These are phyloP conservation scores for Fusarium armeniacum DNA, from an alignment of 2,329 filamentous ascomycete genomes.

Conservation along the genomic window DNA sequence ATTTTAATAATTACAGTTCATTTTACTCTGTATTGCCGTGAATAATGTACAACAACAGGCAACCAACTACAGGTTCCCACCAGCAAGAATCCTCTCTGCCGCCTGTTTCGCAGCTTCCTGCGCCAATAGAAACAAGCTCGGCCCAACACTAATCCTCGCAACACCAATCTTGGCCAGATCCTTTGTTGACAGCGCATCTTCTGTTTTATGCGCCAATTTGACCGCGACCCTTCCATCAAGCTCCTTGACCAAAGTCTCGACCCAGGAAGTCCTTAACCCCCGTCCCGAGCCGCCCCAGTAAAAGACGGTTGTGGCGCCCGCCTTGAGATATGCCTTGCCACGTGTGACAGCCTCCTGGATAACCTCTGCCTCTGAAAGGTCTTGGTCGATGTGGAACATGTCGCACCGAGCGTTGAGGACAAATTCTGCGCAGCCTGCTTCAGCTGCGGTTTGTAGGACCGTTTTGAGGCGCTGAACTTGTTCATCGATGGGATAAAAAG, in stretches of 20 bases:
- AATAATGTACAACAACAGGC: background rate
- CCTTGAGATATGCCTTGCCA: slow-evolving; percentile 69
- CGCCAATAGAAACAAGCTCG: slow-evolving; percentile 60
- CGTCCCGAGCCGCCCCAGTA: slow-evolving; percentile 67
- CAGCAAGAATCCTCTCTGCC: slow-evolving; percentile 52
- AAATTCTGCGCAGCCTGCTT: slow-evolving; percentile 67
- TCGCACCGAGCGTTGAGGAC: slow-evolving; percentile 72
- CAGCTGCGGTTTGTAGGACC: slow-evolving; percentile 59
- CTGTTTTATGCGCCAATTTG: slow-evolving; percentile 54
- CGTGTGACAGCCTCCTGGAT: slow-evolving; percentile 66
- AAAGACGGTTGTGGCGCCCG: slow-evolving; percentile 71
- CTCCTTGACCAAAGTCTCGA: slow-evolving; percentile 61
- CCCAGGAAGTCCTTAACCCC: slow-evolving; percentile 62
- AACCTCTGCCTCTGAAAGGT: slow-evolving; percentile 51
- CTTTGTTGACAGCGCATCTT: slow-evolving; percentile 58
- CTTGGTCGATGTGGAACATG: slow-evolving; percentile 57
- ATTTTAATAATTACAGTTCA: background rate
- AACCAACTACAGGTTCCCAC: slow-evolving; percentile 38
- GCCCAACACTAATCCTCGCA: slow-evolving; percentile 68
- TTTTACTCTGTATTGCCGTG: background rate
- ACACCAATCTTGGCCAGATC: slow-evolving; percentile 65
- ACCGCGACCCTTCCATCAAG: slow-evolving; percentile 66
- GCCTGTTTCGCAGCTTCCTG: slow-evolving; percentile 56
- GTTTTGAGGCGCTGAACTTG: slow-evolving; percentile 63
- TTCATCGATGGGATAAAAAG: slow-evolving; percentile 58